Evolutionary conservation across 225 moss, liverwort and hornwort species (phyloP), one percentile per base, ranked within the genome.

Genomic region (Climacium dendroides): DNA sequence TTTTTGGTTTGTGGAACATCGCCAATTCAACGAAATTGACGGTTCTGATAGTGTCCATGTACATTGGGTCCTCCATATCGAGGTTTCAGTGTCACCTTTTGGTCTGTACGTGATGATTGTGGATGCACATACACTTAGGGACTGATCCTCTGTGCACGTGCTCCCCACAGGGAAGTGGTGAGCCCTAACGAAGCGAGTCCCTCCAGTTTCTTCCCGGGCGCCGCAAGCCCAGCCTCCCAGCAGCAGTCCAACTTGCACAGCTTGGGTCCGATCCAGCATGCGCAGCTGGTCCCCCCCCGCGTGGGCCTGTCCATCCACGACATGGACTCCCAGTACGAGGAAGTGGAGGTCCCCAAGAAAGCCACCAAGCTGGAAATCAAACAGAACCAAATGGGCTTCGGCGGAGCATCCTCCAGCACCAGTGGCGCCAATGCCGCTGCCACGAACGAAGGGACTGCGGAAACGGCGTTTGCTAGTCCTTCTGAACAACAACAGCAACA

Each of bases 101-200:
- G 11, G 26, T 4, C 11, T 30, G 18, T 19, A 18, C 25, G 4
- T 48, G 55, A 77, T 55, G 55, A n/a, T 6, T 55, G 20, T 25
- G n/a, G 39, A 78, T 57, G 58, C 58, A 41, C 39, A 11, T 26
- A 37, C 24, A 10, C 15, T 54, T 10, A 25, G 22, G 8, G 63
- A 48, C 66, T 82, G 66, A 66, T 82, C 10, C 66, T 39, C 39
- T 52, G 52, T 69, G 37, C 90, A 89, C 28, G 28, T 28, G 8
- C 19, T 80, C 80, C 20, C 80, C 20, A 14, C 81, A 81, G 94
- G 65, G 94, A 94, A 90, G 91, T 90, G 66, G 94, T 91, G 24
- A 91, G 85, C 35, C 92, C 91, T 48, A 90, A 89, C 50, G 94
- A 91, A 81, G 91, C 90, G 26, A 94, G 91, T 89, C 91, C 92